A percentile compares a stretch with the other conserved stretches of the same genome.
Conservation (phyloP, 2,329 filamentous ascomycete species). For the Laburnicola sp. region DNA sequence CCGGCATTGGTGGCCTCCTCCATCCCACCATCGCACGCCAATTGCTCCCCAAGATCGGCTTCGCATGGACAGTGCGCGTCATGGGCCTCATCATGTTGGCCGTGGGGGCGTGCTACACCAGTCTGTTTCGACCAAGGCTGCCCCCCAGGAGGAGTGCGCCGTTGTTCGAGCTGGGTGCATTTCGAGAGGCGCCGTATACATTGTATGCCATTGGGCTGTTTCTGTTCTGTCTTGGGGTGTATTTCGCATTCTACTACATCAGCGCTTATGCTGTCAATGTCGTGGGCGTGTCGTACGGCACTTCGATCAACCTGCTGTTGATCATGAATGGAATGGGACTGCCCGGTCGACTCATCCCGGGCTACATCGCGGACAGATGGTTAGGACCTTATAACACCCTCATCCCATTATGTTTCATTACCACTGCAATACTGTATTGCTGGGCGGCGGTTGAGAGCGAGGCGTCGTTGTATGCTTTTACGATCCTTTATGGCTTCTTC, state of each 20-base stretch:
- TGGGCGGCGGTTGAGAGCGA: no score
- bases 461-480: no score
- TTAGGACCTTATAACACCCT: no score
- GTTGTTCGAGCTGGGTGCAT: constrained; percentile 47
- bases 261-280: constrained; percentile 46
- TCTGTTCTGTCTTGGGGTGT: constrained; percentile 41
- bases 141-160: constrained; percentile 50
- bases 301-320: no score
- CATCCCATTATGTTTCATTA: no score
- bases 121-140: constrained; percentile 47
- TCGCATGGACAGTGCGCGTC: constrained; percentile 65
- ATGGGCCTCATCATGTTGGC: constrained; percentile 63
- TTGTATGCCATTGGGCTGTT: constrained; percentile 43
- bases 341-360: no score
- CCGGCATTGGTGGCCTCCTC: constrained; percentile 64
- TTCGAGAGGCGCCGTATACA: constrained; percentile 47
- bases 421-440: no score
- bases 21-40: constrained; percentile 61
- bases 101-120: constrained; percentile 40
- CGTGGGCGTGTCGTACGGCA: constrained; percentile 53
- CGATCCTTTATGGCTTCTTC: no score
- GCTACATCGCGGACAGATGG: no score
- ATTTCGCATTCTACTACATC: constrained; percentile 53
- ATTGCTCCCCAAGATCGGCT: constrained; percentile 63
- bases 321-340: no score